Evolutionary conservation across 2,329 filamentous ascomycete genomes (phyloP), one percentile per base, ranked within the genome.

Genomic region (Aspergillus latus): DNA sequence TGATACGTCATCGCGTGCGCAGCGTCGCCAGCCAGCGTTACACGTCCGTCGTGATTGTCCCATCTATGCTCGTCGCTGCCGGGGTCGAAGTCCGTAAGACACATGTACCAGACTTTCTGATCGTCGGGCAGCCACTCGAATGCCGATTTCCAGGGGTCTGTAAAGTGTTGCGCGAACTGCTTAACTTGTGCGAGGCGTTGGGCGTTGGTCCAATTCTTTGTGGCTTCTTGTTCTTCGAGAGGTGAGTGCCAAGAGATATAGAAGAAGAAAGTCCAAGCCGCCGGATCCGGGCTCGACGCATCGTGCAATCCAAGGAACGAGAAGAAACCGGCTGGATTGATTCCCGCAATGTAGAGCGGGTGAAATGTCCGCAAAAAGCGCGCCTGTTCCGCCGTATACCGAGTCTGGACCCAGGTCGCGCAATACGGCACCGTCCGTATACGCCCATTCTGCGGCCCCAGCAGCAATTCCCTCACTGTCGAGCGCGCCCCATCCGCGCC

Each of bases 1-100:
- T 84, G 81, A 0, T 84, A 84, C 1, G 82, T 81, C 45, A 80
- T 80, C 0, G 83, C 82, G 61, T 87, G 84, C 0, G 84, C 84
- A 0, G 84, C 83, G 61, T 87, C 84, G 10, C 84, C 84, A 0
- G 82, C 69, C 2, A 87, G 74, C 0, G 75, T 68, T 9, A 78
- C 72, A 37, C 72, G 71, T 2, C 72, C 74, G 4, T 56, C 59
- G 13, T 56, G 59, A 43, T 65, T 68, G 49, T 62, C 57, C 62
- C 62, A 64, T 11, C 49, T 50, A 16, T 64, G 62, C 4, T 9
- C 52, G 3, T 55, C 21, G 0, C 36, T 44, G 2, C 60, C 49
- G 4, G 62, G 62, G 28, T 64, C 60, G 7, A 61, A 64, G 39
- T 64, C 56, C 5, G 56, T 55, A 21, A 64, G 30, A 8, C 47